Evolutionary conservation across 768 basidiomycete genomes (phyloP), one percentile per base, ranked within the genome.

Genomic region (Lactifluus subvellereus): DNA sequence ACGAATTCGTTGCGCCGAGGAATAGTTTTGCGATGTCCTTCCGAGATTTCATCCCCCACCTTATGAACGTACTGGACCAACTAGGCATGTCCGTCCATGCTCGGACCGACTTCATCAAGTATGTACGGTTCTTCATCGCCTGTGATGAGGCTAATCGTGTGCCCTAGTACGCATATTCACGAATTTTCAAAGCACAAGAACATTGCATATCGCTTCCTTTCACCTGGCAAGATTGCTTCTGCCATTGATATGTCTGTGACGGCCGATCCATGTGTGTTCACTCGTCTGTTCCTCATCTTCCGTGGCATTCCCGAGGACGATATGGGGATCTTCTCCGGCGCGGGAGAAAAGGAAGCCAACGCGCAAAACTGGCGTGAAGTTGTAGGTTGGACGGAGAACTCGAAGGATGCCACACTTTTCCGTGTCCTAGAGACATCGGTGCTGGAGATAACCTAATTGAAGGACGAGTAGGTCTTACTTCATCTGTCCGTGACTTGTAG

Each of bases 221-320:
- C 85, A 9, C 91, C 89, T 6, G 77, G 79, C 62, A 87, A 84
- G 69, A 88, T 94, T 49, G 88, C 90, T 6, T 84, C 89, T 3
- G 91, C 91, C n/a, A 83, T 94, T 60, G 91, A 94, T 71, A 89
- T 94, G 65, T 85, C 87, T 1, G 85, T 94, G n/a, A 88, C 89
- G 0, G 79, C 82, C 11, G 88, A 91, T 56, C 85, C 87, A 27
- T 91, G 89, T 70, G 77, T 88, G 61, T 92, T 91, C 72, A 93
- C 88, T 8, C 85, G 91, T 35, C 75, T 94, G 27, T 94, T 94
- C 78, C 80, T 94, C 61, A 91, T 94, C 73, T 92, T 87, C 76
- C 85, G 91, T 30, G 91, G 91, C 0, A 74, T 94, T 37, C 81
- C 80, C 20, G 91, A 93, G 65, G 91, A 93, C 60, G 91, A 94